These are phyloP conservation scores for Conidiobolus incongruus DNA, from an alignment of 371 early-diverging fungal species.

Conservation along the genomic window DNA sequence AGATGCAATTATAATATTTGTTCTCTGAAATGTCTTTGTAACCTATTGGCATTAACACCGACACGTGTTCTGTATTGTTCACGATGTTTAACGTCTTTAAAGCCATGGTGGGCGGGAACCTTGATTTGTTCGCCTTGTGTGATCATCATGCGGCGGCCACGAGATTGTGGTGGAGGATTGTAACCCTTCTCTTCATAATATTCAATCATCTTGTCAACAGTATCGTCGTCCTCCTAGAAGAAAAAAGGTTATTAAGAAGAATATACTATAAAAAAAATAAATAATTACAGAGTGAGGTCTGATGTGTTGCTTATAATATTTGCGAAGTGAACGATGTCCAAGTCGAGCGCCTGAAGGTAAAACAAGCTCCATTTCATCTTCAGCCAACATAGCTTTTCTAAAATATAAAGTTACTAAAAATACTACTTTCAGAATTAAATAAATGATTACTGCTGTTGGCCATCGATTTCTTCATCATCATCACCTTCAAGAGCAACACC, in stretches of 20 bases:
- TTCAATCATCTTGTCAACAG: slow-evolving; percentile 9
- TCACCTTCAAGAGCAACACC: slow-evolving; percentile 24
- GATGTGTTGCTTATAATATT: slow-evolving; percentile 74
- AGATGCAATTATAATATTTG: slow-evolving; percentile 32
- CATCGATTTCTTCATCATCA: slow-evolving; percentile 22
- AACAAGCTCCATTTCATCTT: slow-evolving; percentile 60
- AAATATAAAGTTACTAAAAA: no score
- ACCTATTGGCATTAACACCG: slow-evolving; percentile 59
- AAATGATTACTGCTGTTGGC: slow-evolving; percentile 2
- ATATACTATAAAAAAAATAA: slow-evolving; percentile 24
- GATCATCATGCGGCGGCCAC: slow-evolving; percentile 11
- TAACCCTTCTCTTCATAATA: slow-evolving; percentile 4
- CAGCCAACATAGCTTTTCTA: slow-evolving; percentile 8
- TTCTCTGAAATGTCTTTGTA: slow-evolving; percentile 64
- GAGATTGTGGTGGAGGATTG: no score
- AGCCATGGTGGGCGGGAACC: slow-evolving; percentile 15
- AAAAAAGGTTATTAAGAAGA: slow-evolving; percentile 14
- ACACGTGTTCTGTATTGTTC: slow-evolving; percentile 44
- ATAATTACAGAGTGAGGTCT: slow-evolving; percentile 27
- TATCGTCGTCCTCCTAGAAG: slow-evolving; percentile 12
- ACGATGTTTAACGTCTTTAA: slow-evolving; percentile 24
- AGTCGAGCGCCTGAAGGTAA: slow-evolving; percentile 62
- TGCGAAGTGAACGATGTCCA: slow-evolving; percentile 60
- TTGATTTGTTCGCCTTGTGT: slow-evolving; percentile 13
- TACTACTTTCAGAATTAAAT: no score